Percentiles rank a stretch among this genome's conserved stretches.
Evolutionary conservation across 495 filamentous ascomycete species (phyloP).

Genomic region (Corynascus novoguineensis): DNA sequence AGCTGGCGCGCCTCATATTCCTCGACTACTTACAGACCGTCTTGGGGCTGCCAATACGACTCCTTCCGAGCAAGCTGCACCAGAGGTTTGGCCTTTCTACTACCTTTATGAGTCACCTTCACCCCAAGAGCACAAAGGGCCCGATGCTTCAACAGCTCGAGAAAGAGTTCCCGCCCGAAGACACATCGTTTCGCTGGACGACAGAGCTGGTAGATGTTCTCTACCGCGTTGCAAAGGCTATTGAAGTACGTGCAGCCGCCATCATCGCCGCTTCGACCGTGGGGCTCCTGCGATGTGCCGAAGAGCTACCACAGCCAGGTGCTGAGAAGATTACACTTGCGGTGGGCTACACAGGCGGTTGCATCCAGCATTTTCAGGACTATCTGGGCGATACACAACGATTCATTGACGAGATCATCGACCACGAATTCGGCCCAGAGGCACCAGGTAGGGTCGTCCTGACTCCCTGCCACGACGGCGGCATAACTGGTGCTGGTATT

Average conservation of each 20-base stretch:
- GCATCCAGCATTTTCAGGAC: constrained; percentile 69
- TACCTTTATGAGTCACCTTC: constrained; percentile 61
- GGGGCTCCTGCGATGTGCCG: constrained; percentile 60
- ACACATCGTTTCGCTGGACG: constrained; percentile 55
- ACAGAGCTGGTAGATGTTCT: constrained; percentile 50
- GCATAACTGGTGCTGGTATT: constrained; percentile 70
- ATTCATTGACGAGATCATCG: constrained; percentile 60
- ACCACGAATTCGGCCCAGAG: constrained; percentile 49
- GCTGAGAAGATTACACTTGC: constrained; percentile 49
- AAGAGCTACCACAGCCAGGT: constrained; percentile 48
- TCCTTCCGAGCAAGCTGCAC: constrained; percentile 56
- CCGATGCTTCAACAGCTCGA: constrained; percentile 49
- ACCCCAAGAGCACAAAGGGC: constrained; percentile 45
- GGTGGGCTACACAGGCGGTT: constrained; percentile 73
- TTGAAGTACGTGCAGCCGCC: constrained; percentile 65
- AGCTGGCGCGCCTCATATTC: constrained; percentile 68
- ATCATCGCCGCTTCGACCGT: constrained; percentile 66
- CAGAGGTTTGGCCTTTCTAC: constrained; percentile 64
- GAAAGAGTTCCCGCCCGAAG: constrained; percentile 47
- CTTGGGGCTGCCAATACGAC: constrained; percentile 27
- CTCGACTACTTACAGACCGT: constrained; percentile 57
- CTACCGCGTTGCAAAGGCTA: constrained; percentile 55
- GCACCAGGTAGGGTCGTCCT: constrained; percentile 57
- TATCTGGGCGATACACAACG: constrained; percentile 64
- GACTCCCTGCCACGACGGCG: constrained; percentile 66